A percentile compares a stretch with the other conserved stretches of the same genome.
Conservation (phyloP, 2,329 filamentous ascomycete species). For the Stachybotrys elegans region DNA sequence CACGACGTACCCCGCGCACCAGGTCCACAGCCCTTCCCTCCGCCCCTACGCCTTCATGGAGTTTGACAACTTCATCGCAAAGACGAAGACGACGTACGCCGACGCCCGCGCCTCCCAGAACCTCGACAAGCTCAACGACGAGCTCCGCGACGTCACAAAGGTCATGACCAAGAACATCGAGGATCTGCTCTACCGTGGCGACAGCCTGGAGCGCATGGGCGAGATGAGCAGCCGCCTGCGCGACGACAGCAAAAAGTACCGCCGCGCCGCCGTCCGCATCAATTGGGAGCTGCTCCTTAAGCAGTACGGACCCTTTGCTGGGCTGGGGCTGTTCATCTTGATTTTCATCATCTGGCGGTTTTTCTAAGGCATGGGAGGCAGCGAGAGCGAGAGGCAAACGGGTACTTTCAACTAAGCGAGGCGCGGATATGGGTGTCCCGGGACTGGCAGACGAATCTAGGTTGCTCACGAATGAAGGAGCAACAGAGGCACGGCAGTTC, state of each 20-base stretch:
- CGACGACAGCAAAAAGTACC: conserved; percentile 94
- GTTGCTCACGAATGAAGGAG: too few species aligned
- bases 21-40: conserved; percentile 69
- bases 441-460: too few species aligned
- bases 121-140: conserved; percentile 91
- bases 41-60: conserved; percentile 96
- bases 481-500: too few species aligned
- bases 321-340: conserved; percentile 73
- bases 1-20: conserved; percentile 69
- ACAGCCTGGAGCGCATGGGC: conserved; percentile 94
- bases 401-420: neutral
- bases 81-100: conserved; percentile 90
- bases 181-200: conserved; percentile 89
- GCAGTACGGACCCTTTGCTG: conserved; percentile 91
- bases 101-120: conserved; percentile 89
- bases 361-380: conserved; percentile 51
- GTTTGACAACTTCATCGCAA: conserved; percentile 94
- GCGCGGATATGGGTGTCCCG: too few species aligned
- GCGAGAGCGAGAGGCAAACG: neutral
- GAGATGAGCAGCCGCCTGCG: conserved; percentile 82
- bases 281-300: conserved; percentile 97
- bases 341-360: conserved; percentile 91
- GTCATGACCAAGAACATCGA: conserved; percentile 99
- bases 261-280: conserved; percentile 85
- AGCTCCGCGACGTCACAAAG: conserved; percentile 95